Conservation (phyloP, 2,329 filamentous ascomycete genomes). For the Beauveria pseudobassiana region DNA sequence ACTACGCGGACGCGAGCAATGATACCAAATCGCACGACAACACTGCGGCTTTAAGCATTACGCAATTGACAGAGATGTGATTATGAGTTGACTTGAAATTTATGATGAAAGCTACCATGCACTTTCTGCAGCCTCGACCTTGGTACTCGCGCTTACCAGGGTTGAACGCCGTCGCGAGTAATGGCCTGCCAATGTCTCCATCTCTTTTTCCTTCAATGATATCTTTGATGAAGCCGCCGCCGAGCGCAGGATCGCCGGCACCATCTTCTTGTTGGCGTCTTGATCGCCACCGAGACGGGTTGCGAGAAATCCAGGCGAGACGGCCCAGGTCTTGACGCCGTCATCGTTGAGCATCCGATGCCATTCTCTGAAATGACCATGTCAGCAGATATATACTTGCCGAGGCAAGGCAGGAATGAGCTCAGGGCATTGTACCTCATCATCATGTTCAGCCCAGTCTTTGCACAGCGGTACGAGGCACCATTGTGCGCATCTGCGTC, state of each 20-base stretch:
- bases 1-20: background rate
- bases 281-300: conserved; percentile 28
- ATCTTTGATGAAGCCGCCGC: conserved; percentile 29
- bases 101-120: background rate
- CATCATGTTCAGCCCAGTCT: conserved; percentile 41
- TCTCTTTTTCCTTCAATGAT: conserved; percentile 35
- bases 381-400: background rate
- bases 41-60: background rate
- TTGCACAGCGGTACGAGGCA: conserved; percentile 30
- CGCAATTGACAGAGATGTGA: background rate
- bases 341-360: conserved; percentile 30
- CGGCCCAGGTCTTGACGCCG: conserved; percentile 32
- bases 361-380: conserved; percentile 25
- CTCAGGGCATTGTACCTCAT: conserved; percentile 23
- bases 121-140: background rate
- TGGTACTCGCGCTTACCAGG: background rate
- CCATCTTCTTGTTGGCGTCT: conserved; percentile 18
- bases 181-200: conserved; percentile 32
- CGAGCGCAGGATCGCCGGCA: conserved; percentile 26
- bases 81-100: no score
- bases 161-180: conserved; percentile 10
- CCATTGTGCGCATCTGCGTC: conserved; percentile 10
- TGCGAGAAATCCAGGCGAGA: conserved; percentile 34
- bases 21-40: background rate
- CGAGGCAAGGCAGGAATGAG: background rate